These are phyloP conservation scores for Esteya vermicola DNA, from an alignment of 2,329 filamentous ascomycete species.

Conservation along the genomic window DNA sequence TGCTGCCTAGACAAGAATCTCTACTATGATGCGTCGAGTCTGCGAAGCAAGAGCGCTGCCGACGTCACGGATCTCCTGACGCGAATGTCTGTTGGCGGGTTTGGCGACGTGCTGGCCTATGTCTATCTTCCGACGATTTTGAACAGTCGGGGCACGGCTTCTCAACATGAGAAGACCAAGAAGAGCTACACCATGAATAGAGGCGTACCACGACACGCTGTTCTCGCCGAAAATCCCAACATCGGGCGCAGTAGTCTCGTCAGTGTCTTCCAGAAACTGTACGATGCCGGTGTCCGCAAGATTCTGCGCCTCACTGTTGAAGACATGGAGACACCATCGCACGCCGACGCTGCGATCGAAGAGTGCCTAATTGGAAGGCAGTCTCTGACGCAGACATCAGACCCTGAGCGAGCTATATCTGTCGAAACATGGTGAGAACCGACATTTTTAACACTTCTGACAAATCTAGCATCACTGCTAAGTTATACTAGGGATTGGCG, in stretches of 20 bases:
- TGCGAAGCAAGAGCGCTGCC: not conserved
- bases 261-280: not conserved
- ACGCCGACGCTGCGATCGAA: constrained; percentile 11
- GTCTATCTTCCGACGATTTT: not conserved
- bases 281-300: not conserved
- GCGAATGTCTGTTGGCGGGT: not conserved
- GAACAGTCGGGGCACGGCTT: no score
- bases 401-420: constrained; percentile 1
- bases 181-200: constrained; percentile 1
- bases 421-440: constrained; percentile 7
- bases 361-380: constrained; percentile 4
- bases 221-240: not conserved
- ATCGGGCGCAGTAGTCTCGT: constrained; percentile 1
- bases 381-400: not conserved
- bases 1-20: not conserved
- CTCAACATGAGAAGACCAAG: not conserved
- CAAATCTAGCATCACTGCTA: not conserved
- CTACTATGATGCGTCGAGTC: not conserved
- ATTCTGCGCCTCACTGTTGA: constrained; percentile 7
- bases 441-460: not conserved
- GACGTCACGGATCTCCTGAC: not conserved
- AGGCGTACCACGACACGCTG: not conserved
- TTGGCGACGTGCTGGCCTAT: not conserved
- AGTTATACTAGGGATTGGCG: constrained; percentile 9
- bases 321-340: constrained; percentile 7